A percentile compares a stretch with the other conserved stretches of the same genome.
Conservation (phyloP, 768 basidiomycete genomes). For the Russula brevipes region DNA sequence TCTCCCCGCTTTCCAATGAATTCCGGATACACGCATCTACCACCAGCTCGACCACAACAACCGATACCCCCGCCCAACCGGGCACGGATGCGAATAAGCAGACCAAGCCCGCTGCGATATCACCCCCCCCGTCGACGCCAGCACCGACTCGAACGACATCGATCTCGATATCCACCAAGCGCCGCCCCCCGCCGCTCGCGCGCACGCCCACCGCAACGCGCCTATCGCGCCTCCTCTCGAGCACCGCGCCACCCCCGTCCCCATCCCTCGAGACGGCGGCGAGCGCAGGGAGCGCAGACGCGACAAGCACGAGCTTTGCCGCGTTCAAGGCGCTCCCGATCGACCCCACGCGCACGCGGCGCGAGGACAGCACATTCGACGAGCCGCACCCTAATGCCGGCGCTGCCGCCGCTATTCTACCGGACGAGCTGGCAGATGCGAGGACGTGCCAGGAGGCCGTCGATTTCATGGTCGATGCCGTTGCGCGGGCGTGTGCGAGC, state of each 20-base stretch:
- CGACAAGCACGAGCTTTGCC: constrained; percentile 45
- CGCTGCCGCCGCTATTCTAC: constrained; percentile 15
- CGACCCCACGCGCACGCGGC: constrained; percentile 49
- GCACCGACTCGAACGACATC: constrained; percentile 13
- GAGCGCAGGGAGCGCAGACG: not conserved
- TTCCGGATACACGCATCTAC: not conserved
- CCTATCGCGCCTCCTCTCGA: constrained; percentile 36
- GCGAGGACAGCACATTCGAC: constrained; percentile 43
- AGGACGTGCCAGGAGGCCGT: constrained; percentile 72
- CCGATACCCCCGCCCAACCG: not conserved
- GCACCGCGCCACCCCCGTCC: constrained; percentile 33
- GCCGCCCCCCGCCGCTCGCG: constrained; percentile 9
- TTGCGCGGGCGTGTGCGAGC: constrained; percentile 63
- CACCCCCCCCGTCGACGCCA: not conserved
- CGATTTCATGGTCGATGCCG: constrained; percentile 65
- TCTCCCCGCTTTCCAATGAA: not conserved
- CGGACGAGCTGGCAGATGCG: constrained; percentile 57
- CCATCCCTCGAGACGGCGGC: not conserved
- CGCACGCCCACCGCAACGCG: constrained; percentile 26
- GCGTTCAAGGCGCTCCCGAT: constrained; percentile 80
- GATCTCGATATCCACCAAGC: constrained; percentile 2
- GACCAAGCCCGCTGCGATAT: not conserved
- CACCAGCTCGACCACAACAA: not conserved
- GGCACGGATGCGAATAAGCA: too few relatives aligned
- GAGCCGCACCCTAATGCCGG: constrained; percentile 34